Conservation (phyloP, 331 rosid species). For the Phaseolus coccineus region DNA sequence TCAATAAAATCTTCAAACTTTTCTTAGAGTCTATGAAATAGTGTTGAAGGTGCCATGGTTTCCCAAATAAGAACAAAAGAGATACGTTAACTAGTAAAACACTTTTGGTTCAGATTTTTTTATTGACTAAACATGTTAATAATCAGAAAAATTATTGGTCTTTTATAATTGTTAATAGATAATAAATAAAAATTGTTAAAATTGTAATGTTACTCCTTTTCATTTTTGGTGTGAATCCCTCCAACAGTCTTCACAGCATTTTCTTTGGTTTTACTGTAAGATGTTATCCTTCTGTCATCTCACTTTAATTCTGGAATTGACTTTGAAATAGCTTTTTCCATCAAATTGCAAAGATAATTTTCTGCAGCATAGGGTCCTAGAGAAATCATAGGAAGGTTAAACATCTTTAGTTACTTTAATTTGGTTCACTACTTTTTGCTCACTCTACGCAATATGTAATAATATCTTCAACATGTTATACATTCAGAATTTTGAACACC, state of each 20-base stretch:
- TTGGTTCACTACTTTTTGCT: background rate
- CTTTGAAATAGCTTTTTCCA: constrained; percentile 4
- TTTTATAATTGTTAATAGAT: no score
- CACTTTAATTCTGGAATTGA: background rate
- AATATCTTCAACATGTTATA: background rate
- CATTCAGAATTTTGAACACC: background rate
- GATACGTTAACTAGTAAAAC: no score
- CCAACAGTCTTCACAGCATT: background rate
- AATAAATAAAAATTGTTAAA: no score
- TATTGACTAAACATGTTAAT: no score
- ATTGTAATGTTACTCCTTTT: no score
- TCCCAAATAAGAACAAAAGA: no score
- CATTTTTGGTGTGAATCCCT: background rate
- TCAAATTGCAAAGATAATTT: background rate
- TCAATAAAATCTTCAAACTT: background rate
- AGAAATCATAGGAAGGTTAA: background rate
- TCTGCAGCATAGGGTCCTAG: background rate
- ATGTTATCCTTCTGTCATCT: background rate
- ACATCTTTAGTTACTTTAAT: background rate
- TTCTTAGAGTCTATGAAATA: background rate
- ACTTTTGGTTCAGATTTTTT: no score
- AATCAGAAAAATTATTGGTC: no score
- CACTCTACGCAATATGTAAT: background rate
- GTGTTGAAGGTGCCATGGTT: background rate
- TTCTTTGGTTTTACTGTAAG: background rate